Evolutionary conservation across 306 rosid species (phyloP), one percentile per base, ranked within the genome.

Genomic region (Acacia crassicarpa): DNA sequence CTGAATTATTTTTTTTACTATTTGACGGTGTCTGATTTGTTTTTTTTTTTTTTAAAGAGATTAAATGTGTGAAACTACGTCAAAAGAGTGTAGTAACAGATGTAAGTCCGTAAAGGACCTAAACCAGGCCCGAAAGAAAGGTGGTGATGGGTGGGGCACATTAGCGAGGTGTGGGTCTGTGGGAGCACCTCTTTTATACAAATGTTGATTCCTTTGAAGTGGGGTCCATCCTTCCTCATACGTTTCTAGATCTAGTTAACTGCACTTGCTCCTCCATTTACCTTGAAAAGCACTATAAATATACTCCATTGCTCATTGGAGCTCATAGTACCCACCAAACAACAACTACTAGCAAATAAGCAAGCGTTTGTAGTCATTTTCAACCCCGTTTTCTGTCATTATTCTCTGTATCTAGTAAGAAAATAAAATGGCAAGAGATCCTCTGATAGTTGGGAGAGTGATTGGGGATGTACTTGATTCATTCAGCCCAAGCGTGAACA

Each of bases 381-480:
- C 63, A 56, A 56, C 63, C 30, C n/a, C 63, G 23, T 58, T 51
- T 51, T 22, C 65, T 5, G 22, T 10, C 30, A n/a, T 49, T 49
- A 22, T 69, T 45, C 66, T 59, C 32, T 6, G 22, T 2, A 6
- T 23, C 56, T n/a, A 20, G 3, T 38, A 38, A 38, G 41, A 38
- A 6, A 38, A 6, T 7, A 49, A 0, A 69, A 92, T 91, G 97
- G 86, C 90, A 78, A 88, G 87, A 76, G 93, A 92, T 19, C 93
- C 98, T 63, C 86, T 94, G 12, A 54, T 82, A 56, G 87, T 94
- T 45, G 98, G 94, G 68, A 88, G 92, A 83, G 98, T 94, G 20
- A 86, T 94, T 6, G 98, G 98, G 78, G 98, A 94, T 74, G 98
- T 94, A 53, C 87, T 92, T 76, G 95, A 92, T n/a, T 58, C 59